phyloP scores from a whole-genome alignment of 2,329 filamentous ascomycete species.

The Pseudohalonectria lignicola region DNA sequence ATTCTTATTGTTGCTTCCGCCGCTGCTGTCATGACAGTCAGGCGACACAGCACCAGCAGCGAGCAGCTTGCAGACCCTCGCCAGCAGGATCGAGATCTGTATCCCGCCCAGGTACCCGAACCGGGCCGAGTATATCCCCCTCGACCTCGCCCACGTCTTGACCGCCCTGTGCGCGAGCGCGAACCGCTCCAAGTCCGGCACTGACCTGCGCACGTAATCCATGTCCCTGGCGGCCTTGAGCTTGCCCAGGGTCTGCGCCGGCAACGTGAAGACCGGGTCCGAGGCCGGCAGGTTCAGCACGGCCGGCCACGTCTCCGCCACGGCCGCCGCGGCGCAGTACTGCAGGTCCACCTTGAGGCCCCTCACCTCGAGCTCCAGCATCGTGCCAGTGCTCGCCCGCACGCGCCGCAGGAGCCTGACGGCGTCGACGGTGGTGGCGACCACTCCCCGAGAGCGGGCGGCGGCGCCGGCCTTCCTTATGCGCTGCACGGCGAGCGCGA shows the following conservation, averaged over 20 bases:
- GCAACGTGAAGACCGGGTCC: conserved; percentile 43
- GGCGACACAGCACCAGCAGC: conserved; percentile 12
- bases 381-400: conserved; percentile 46
- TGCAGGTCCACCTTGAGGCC: conserved; percentile 53
- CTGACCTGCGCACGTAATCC: conserved; percentile 45
- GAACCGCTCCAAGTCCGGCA: conserved; percentile 49
- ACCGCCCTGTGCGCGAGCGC: conserved; percentile 47
- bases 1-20: too few species aligned
- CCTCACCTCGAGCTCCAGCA: conserved; percentile 51
- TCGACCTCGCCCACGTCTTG: conserved; percentile 48
- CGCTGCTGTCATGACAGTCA: too few species aligned
- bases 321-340: conserved; percentile 47
- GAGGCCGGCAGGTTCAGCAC: conserved; percentile 33
- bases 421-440: conserved; percentile 11
- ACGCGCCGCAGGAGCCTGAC: conserved; percentile 46
- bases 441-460: too few species aligned
- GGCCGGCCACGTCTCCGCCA: conserved; percentile 42
- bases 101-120: conserved; percentile 57
- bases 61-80: conserved; percentile 46
- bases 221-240: conserved; percentile 55
- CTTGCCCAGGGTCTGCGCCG: conserved; percentile 45
- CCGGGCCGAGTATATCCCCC: conserved; percentile 52
- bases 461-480: conserved; percentile 31
- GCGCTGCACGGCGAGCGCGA: conserved; percentile 43
- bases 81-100: conserved; percentile 51